Base-by-base conservation (phyloP, 805 yeast genomes). In the Candida alai region DNA sequence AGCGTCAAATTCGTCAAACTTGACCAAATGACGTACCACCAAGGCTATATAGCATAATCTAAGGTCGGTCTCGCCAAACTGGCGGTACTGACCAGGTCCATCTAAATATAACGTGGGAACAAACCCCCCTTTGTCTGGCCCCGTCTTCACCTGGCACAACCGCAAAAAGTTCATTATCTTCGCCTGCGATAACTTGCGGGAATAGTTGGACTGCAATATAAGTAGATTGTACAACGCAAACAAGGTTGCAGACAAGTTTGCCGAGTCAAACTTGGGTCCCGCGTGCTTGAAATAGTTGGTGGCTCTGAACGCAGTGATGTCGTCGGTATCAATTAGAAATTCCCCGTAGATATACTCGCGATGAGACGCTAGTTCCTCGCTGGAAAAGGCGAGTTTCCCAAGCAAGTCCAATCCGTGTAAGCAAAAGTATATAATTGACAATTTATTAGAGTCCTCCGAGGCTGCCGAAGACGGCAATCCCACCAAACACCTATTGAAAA, bases 11-110 rank as follows among this genome's bases (percentile, higher is more conserved):
- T 55, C 52, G 32, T 70, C 61, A 34, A 59, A 59, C 27, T 67
- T 61, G 23, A 80, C 48, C 26, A 85, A 48, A 41, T 69, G 65
- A 20, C 84, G 55, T 9, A 85, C 77, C 1, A 81, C 70, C 3
- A 73, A 58, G 0, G 95, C 96, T 35, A 87, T 65, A 63, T 84
- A 85, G 35, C 84, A 74, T 43, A 76, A 77, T 32, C 97, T 63
- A 37, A 84, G 52, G 56, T 90, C 96, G 1, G 70, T 60, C 31
- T 85, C 89, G 38, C 89, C 87, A 13, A 76, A 68, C 12, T 56
- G 54, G 2, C 38, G 32, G 24, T 40, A 35, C 1, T 37, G 28
- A 2, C 24, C 30, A 3, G 9, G 13, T 11, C 48, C 47, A 8
- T 40, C 34, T 5, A 17, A 37, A 5, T 45, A 49, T 8, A 64